Base-by-base conservation (phyloP, 1,284 basidiomycete genomes). In the Fomitopsis schrenkii region DNA sequence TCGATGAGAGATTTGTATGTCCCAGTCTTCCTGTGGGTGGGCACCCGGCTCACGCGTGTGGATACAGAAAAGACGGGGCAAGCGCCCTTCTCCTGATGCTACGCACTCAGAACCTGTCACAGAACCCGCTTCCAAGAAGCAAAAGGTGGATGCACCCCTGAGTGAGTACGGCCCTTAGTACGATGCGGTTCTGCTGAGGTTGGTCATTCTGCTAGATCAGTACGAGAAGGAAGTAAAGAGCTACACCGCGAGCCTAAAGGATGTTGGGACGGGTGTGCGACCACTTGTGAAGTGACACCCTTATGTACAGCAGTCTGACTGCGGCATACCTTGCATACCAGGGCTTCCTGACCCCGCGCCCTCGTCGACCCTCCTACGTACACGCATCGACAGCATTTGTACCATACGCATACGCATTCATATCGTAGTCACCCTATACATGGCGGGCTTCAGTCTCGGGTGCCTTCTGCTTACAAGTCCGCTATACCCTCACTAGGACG, bases 1-100 rank as follows among this genome's bases (percentile, higher is more conserved):
- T 88, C 71, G 82, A 83, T 61, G 76, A 78, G 64, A 79, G 86
- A 69, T 88, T 88, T 77, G 85, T 87, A 69, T 74, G 85, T 82
- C 41, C 36, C 22, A 15, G 10, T 15, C 17, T 38, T 22, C 28
- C n/a, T 36, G 30, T 52, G 26, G 5, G 26, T 30, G 54, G 28
- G 9, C 8, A 38, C n/a, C 52, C 61, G 52, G 42, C 45, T 42
- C 45, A 55, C 10, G 35, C n/a, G 54, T 57, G 12, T 19, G 42
- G 12, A 6, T 28, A 38, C 68, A 88, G 85, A 87, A 81, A 82
- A 81, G 76, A 53, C 76, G 85, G 71, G 82, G 84, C 71, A 87
- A 87, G 75, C 84, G 85, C 67, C 76, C 76, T 68, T 73, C 75
- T 67, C 77, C 79, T 75, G 76, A 78, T 70, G 65, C 62, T 58